These are phyloP conservation scores for Lipomyces sp. DNA, from an alignment of 805 yeast species.

Conservation along the genomic window DNA sequence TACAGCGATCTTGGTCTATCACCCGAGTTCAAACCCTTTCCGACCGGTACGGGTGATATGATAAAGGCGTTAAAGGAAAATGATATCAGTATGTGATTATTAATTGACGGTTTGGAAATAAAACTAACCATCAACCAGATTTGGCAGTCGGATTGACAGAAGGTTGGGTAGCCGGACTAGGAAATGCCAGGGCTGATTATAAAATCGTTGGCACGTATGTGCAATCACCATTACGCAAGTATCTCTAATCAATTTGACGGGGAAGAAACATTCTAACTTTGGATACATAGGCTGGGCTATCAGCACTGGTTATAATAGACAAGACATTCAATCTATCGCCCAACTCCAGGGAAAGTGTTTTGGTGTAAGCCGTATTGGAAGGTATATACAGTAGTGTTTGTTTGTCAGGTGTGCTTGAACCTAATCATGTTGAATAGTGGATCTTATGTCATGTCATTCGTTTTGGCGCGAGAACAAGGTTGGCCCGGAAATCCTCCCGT, in stretches of 20 bases:
- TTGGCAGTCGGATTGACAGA: slow-evolving; percentile 89
- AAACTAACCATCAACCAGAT: slow-evolving; percentile 43
- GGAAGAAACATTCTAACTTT: background rate
- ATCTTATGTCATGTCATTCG: slow-evolving; percentile 88
- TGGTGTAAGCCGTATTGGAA: slow-evolving; percentile 86
- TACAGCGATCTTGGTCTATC: slow-evolving; percentile 56
- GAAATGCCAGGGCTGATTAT: slow-evolving; percentile 68
- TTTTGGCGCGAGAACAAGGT: slow-evolving; percentile 65
- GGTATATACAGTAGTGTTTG: slow-evolving; percentile 41
- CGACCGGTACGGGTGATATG: slow-evolving; percentile 88
- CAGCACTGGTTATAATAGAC: slow-evolving; percentile 70
- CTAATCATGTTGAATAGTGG: slow-evolving; percentile 51
- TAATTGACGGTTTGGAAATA: background rate
- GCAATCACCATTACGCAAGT: slow-evolving; percentile 70
- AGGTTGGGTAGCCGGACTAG: slow-evolving; percentile 83
- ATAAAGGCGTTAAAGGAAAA: slow-evolving; percentile 69
- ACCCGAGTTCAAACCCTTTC: slow-evolving; percentile 67
- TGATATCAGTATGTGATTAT: slow-evolving; percentile 53
- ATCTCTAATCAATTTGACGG: background rate
- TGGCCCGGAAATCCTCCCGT: slow-evolving; percentile 51
- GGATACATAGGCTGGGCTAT: slow-evolving; percentile 66
- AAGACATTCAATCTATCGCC: slow-evolving; percentile 56
- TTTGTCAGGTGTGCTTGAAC: background rate
- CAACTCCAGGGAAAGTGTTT: slow-evolving; percentile 67
- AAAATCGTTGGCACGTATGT: slow-evolving; percentile 82